Conservation (phyloP, 2,329 filamentous ascomycete species). For the Leptodontidium sp. region DNA sequence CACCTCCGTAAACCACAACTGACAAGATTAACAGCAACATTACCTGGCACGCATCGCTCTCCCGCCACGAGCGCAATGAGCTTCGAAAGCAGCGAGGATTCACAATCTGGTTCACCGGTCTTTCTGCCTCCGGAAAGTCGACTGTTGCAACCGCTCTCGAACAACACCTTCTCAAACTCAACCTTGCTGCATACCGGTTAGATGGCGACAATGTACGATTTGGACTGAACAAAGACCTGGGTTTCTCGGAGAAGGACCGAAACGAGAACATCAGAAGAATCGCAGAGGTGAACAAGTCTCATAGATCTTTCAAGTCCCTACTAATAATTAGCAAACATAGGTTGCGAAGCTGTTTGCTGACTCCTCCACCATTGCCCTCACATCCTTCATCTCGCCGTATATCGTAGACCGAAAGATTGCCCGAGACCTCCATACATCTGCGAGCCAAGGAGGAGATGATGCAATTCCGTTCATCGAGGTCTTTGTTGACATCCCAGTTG, state of each 20-base stretch:
- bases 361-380: conserved; percentile 84
- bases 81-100: conserved; percentile 86
- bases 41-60: conserved; percentile 84
- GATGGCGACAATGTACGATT: conserved; percentile 99
- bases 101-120: conserved; percentile 97
- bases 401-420: conserved; percentile 84
- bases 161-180: conserved; percentile 91
- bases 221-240: conserved; percentile 96
- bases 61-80: conserved; percentile 77
- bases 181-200: conserved; percentile 85
- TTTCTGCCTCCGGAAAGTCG: conserved; percentile 95
- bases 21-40: conserved; percentile 71
- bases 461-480: conserved; percentile 92
- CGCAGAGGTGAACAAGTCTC: conserved; percentile 67
- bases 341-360: conserved; percentile 98
- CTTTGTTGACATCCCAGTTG: conserved; percentile 88
- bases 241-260: conserved; percentile 90
- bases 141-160: conserved; percentile 96
- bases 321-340: conserved; percentile 48
- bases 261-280: conserved; percentile 99
- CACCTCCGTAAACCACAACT: conserved; percentile 22
- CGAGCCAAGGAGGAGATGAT: conserved; percentile 61
- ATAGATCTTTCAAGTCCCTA: too few species aligned
- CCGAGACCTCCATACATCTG: conserved; percentile 77
- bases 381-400: conserved; percentile 97